Evolutionary conservation across 768 basidiomycete species (phyloP).

Genomic region (Panaeolus papilionaceus): DNA sequence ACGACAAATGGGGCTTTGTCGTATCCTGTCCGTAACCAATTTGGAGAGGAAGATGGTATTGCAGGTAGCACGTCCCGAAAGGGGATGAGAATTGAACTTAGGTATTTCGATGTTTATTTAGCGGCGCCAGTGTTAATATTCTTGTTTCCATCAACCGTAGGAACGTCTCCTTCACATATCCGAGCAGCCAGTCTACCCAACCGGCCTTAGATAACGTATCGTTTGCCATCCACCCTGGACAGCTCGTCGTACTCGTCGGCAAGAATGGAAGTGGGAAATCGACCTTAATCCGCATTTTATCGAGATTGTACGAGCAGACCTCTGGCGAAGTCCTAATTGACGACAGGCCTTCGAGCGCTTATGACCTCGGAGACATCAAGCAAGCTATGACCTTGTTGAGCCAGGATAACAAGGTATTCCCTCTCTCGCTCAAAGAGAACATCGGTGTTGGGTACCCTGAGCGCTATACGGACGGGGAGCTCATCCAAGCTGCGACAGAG

Average conservation of each 20-base stretch:
- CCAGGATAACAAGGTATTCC: slow-evolving; percentile 55
- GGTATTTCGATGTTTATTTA: slow-evolving; percentile 11
- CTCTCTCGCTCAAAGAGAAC: slow-evolving; percentile 47
- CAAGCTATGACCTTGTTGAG: slow-evolving; percentile 50
- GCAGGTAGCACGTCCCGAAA: slow-evolving; percentile 13
- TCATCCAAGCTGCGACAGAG: slow-evolving; percentile 38
- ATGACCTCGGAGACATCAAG: slow-evolving; percentile 46
- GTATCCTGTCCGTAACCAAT: slow-evolving; percentile 27
- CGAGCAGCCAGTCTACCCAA: slow-evolving; percentile 41
- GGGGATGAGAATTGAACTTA: slow-evolving; percentile 32
- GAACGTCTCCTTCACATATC: slow-evolving; percentile 58
- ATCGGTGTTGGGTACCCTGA: slow-evolving; percentile 38
- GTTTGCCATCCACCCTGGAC: slow-evolving; percentile 49
- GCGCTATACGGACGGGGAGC: slow-evolving; percentile 21
- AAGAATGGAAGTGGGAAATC: slow-evolving; percentile 62
- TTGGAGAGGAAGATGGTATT: slow-evolving; percentile 15
- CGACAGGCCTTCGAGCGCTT: slow-evolving; percentile 41
- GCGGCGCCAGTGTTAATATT: not conserved
- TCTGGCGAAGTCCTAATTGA: slow-evolving; percentile 52
- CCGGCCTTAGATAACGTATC: slow-evolving; percentile 46
- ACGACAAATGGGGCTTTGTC: slow-evolving; percentile 30
- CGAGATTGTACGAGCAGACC: slow-evolving; percentile 52
- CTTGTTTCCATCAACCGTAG: slow-evolving; percentile 32
- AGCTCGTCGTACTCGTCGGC: slow-evolving; percentile 62
- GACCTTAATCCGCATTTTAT: slow-evolving; percentile 55